These are phyloP conservation scores for Glycyrrhiza uralensis DNA, from an alignment of 306 rosid species.

Conservation along the genomic window DNA sequence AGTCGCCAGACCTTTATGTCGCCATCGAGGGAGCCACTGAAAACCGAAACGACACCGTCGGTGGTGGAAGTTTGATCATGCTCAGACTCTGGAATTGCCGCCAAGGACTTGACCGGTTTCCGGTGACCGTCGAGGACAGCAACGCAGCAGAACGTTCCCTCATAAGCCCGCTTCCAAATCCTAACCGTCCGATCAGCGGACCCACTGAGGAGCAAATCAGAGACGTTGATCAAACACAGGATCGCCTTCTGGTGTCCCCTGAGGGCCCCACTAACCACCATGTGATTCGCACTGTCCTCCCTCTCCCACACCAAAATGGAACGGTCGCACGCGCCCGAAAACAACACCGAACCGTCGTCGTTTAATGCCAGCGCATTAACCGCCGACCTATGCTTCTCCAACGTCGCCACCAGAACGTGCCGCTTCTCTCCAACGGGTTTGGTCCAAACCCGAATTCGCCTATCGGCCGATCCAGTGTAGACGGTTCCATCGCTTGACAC, in stretches of 20 bases:
- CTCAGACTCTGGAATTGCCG: conserved; percentile 38
- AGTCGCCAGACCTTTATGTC: conserved; percentile 79
- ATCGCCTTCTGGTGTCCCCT: conserved; percentile 81
- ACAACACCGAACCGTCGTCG: conserved; percentile 74
- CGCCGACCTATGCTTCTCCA: conserved; percentile 85
- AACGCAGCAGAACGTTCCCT: conserved; percentile 58
- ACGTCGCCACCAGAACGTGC: conserved; percentile 59
- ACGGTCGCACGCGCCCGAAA: conserved; percentile 90
- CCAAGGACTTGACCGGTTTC: conserved; percentile 80
- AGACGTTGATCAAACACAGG: conserved; percentile 59
- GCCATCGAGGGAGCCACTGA: conserved; percentile 84
- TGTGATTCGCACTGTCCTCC: conserved; percentile 78
- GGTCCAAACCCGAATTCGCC: conserved; percentile 68
- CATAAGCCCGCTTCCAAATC: conserved; percentile 61
- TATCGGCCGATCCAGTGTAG: conserved; percentile 83
- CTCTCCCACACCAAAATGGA: conserved; percentile 92
- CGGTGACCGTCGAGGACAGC: conserved; percentile 58
- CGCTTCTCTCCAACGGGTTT: conserved; percentile 48
- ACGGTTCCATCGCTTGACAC: conserved; percentile 71
- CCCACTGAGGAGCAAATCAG: conserved; percentile 69
- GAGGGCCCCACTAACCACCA: conserved; percentile 82
- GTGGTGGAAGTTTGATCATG: neutral
- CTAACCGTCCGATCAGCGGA: conserved; percentile 90
- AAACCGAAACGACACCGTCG: conserved; percentile 50
- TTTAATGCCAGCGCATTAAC: conserved; percentile 78